Conservation (phyloP, 1,284 basidiomycete species). For the Tremellales sp. region DNA sequence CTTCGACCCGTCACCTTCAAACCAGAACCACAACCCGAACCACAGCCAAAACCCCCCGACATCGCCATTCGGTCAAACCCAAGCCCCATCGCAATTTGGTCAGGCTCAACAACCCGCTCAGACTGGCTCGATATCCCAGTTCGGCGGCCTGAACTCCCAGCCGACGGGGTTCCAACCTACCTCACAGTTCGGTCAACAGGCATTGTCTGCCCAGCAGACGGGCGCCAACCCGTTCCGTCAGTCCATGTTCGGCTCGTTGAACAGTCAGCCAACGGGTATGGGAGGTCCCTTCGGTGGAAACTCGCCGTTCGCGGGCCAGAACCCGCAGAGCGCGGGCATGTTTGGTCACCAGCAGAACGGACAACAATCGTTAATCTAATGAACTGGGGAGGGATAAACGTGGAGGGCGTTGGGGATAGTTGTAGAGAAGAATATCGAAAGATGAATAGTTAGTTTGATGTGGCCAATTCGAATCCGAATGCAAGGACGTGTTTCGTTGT, state of each 20-base stretch:
- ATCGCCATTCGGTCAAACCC: not conserved
- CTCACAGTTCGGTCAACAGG: not conserved
- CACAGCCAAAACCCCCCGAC: conserved; percentile 1
- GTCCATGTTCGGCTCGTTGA: conserved; percentile 6
- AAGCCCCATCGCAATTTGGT: too few species aligned
- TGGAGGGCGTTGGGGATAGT: not conserved
- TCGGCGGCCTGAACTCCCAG: too few species aligned
- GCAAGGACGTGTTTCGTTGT: too few species aligned
- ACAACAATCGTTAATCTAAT: conserved; percentile 13
- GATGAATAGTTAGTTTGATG: too few species aligned
- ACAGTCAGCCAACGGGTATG: conserved; percentile 7
- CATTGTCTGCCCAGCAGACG: conserved; percentile 25
- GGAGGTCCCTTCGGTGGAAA: conserved; percentile 28
- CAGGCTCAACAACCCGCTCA: too few species aligned
- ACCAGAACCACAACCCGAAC: not conserved
- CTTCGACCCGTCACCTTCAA: not conserved
- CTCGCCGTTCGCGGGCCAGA: conserved; percentile 35
- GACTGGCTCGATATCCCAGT: too few species aligned
- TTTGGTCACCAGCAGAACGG: conserved; percentile 14
- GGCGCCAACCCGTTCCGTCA: conserved; percentile 44
- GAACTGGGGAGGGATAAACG: not conserved
- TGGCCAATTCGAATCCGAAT: too few species aligned
- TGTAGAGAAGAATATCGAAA: not conserved
- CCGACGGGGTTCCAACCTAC: not conserved
- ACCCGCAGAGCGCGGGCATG: conserved; percentile 10